These are phyloP conservation scores for Caulochytrium protostelioides DNA, from an alignment of 371 early-diverging fungal species.

Conservation along the genomic window DNA sequence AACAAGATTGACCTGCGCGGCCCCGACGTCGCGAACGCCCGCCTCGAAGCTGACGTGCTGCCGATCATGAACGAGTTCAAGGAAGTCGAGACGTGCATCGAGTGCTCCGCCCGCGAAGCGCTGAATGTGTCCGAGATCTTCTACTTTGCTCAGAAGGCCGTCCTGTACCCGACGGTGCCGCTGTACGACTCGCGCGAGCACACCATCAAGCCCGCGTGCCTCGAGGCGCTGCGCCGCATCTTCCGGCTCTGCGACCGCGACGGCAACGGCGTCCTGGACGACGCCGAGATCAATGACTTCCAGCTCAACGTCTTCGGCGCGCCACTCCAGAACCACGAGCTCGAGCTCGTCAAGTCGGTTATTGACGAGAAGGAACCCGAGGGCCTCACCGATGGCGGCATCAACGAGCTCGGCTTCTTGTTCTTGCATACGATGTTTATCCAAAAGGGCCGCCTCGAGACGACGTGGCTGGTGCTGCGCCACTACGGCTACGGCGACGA, in stretches of 20 bases:
- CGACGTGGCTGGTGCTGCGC: constrained; percentile 88
- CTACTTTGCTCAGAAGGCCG: constrained; percentile 94
- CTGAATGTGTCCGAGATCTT: constrained; percentile 93
- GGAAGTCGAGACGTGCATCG: constrained; percentile 96
- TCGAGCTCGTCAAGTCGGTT: constrained; percentile 83
- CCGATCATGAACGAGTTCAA: constrained; percentile 95
- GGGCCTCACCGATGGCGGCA: constrained; percentile 60
- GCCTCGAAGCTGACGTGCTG: constrained; percentile 72
- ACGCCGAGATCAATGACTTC: constrained; percentile 83
- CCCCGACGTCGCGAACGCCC: constrained; percentile 49
- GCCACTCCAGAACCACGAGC: constrained; percentile 75
- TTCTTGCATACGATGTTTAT: constrained; percentile 84
- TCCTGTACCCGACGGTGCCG: constrained; percentile 85
- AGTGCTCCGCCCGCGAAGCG: constrained; percentile 83
- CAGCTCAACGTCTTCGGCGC: constrained; percentile 90
- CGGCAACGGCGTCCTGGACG: constrained; percentile 72
- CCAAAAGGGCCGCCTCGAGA: constrained; percentile 84
- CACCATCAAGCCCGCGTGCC: constrained; percentile 63
- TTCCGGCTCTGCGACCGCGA: constrained; percentile 83
- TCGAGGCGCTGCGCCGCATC: constrained; percentile 71
- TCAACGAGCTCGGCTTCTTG: constrained; percentile 72
- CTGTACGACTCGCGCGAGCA: constrained; percentile 80
- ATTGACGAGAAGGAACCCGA: constrained; percentile 64
- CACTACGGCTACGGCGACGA: constrained; percentile 91
- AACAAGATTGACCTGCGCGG: constrained; percentile 86